Conservation (phyloP, 2,329 filamentous ascomycete genomes). For the Lachnellula cervina region DNA sequence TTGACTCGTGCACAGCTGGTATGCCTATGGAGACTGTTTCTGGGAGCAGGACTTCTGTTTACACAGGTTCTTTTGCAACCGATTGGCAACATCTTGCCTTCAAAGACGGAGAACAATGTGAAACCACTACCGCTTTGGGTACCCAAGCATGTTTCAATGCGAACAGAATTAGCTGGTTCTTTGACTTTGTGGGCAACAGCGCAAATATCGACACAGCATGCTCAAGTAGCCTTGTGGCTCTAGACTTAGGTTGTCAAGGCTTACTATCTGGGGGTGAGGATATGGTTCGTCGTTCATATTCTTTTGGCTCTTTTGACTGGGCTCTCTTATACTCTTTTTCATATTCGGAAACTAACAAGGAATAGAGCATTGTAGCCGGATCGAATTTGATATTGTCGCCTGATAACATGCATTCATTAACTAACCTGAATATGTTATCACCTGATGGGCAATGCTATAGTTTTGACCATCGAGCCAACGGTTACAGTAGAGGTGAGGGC, state of each 20-base stretch:
- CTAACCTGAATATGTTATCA: constrained; percentile 24
- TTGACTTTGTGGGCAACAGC: constrained; percentile 46
- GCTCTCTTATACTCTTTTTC: no score
- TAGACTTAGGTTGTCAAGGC: constrained; percentile 48
- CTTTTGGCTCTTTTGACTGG: no score
- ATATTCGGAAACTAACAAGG: constrained; percentile 38
- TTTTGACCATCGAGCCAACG: constrained; percentile 55
- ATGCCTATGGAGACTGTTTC: constrained; percentile 2
- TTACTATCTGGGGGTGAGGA: constrained; percentile 34
- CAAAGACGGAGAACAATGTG: background rate
- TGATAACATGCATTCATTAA: constrained; percentile 32
- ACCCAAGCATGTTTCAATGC: constrained; percentile 40
- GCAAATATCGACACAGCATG: constrained; percentile 54
- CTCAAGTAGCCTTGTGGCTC: constrained; percentile 49
- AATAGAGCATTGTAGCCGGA: constrained; percentile 48
- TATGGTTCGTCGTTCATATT: constrained; percentile 32
- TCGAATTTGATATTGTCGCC: constrained; percentile 49
- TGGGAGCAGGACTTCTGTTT: constrained; percentile 25
- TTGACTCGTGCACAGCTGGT: constrained; percentile 8
- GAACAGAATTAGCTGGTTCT: constrained; percentile 51
- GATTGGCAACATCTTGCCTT: constrained; percentile 5
- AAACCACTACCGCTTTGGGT: constrained; percentile 22
- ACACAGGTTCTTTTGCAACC: constrained; percentile 32
- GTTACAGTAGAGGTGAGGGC: constrained; percentile 61
- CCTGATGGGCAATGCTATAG: constrained; percentile 41